Conservation (phyloP, 2,329 filamentous ascomycete species). For the Fusarium proliferatum region DNA sequence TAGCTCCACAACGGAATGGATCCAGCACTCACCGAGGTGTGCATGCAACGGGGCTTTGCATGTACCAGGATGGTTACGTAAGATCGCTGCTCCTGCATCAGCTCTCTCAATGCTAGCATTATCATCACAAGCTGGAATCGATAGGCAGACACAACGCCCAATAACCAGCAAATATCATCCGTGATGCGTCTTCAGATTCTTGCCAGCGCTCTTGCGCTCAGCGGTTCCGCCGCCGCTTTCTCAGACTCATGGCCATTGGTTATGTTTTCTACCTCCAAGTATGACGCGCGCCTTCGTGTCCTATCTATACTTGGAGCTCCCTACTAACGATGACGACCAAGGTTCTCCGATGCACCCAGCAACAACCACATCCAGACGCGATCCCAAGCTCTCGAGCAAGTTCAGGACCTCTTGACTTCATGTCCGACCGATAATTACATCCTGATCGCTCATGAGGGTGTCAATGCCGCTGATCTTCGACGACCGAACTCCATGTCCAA, state of each 20-base stretch:
- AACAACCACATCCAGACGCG: slow-evolving; percentile 62
- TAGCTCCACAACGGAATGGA: slow-evolving; percentile 1
- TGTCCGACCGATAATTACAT: slow-evolving; percentile 84
- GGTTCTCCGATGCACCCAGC: slow-evolving; percentile 50
- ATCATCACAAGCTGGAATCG: slow-evolving; percentile 42
- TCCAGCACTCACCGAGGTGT: slow-evolving; percentile 42
- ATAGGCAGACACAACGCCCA: slow-evolving; percentile 43
- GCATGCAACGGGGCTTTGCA: slow-evolving; percentile 38
- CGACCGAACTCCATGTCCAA: slow-evolving; percentile 63
- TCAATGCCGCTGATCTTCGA: slow-evolving; percentile 76
- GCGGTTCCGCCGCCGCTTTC: slow-evolving; percentile 76
- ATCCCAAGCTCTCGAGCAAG: slow-evolving; percentile 55
- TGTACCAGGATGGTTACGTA: slow-evolving; percentile 45
- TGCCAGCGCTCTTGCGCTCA: slow-evolving; percentile 63
- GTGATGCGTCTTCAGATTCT: slow-evolving; percentile 67
- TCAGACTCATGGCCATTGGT: slow-evolving; percentile 90
- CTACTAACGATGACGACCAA: slow-evolving; percentile 37
- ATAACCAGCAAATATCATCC: slow-evolving; percentile 43
- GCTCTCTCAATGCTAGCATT: slow-evolving; percentile 32
- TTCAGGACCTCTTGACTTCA: slow-evolving; percentile 65
- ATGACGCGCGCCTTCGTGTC: slow-evolving; percentile 51
- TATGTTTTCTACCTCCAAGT: slow-evolving; percentile 86
- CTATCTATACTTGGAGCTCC: slow-evolving; percentile 34
- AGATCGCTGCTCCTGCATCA: slow-evolving; percentile 39
- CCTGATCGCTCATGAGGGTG: slow-evolving; percentile 79